These are phyloP conservation scores for Zoysia pacifica DNA, from an alignment of 176 grass and related monocot species.

Conservation along the genomic window DNA sequence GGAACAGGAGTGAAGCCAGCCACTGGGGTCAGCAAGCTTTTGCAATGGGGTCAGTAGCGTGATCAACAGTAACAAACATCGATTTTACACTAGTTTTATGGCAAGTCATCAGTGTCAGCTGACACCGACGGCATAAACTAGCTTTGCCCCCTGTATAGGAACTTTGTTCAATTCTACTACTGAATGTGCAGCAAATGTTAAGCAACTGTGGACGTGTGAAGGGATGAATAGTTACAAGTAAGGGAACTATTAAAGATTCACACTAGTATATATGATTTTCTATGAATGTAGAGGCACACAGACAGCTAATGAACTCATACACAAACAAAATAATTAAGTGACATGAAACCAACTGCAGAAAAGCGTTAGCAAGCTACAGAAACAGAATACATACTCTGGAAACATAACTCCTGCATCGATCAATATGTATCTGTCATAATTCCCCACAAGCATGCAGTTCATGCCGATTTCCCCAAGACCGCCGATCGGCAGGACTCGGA, in stretches of 20 bases:
- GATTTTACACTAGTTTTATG: too few relatives aligned
- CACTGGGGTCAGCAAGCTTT: too few relatives aligned
- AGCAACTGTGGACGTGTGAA: background rate
- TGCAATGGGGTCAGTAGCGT: too few relatives aligned
- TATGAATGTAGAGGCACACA: background rate
- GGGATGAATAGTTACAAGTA: background rate
- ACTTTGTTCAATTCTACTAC: background rate
- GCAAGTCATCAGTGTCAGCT: too few relatives aligned
- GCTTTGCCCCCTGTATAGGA: background rate
- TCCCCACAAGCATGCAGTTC: conserved; percentile 99
- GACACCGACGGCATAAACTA: too few relatives aligned
- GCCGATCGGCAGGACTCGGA: conserved; percentile 89
- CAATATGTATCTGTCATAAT: conserved; percentile 95
- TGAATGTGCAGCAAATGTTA: conserved; percentile 8
- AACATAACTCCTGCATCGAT: conserved; percentile 99
- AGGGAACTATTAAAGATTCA: background rate
- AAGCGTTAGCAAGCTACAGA: background rate
- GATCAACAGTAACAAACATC: too few relatives aligned
- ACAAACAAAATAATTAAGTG: background rate
- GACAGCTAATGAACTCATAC: background rate
- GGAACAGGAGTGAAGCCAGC: too few relatives aligned
- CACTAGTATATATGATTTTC: conserved; percentile 8
- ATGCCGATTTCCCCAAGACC: conserved; percentile 98
- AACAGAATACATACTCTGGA: conserved; percentile 73
- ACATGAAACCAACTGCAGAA: conserved; percentile 4